phyloP scores from a whole-genome alignment of 345 rosid genomes.

The Lepidium didymum region DNA sequence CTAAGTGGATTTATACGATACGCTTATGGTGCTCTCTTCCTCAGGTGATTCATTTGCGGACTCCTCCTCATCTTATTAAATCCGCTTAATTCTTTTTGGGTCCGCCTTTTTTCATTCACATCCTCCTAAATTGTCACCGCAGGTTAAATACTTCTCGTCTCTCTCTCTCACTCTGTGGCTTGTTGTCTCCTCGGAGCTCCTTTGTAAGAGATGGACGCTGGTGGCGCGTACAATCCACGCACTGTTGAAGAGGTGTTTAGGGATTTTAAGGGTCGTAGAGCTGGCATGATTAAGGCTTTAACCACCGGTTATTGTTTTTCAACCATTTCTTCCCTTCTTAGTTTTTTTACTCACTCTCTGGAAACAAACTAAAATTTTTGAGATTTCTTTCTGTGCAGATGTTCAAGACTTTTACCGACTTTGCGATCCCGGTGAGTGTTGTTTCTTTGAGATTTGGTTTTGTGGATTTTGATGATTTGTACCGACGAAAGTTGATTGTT shows the following conservation, averaged over 20 bases:
- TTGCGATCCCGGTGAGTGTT: slow-evolving; percentile 67
- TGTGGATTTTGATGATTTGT: not conserved
- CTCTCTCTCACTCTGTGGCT: slow-evolving; percentile 23
- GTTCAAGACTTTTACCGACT: slow-evolving; percentile 61
- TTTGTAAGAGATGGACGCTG: slow-evolving; percentile 42
- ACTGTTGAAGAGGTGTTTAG: slow-evolving; percentile 66
- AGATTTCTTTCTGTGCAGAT: slow-evolving; percentile 37
- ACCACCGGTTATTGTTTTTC: slow-evolving; percentile 37
- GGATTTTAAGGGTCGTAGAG: slow-evolving; percentile 70
- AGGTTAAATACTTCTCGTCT: slow-evolving; percentile 33
- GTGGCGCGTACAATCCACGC: slow-evolving; percentile 55
- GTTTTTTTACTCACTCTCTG: not conserved
- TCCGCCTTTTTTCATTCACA: slow-evolving; percentile 13
- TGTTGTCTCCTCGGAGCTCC: slow-evolving; percentile 1
- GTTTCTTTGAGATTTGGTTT: slow-evolving; percentile 2
- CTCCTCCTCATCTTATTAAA: slow-evolving; percentile 33
- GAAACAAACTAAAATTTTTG: not conserved
- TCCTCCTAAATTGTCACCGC: not conserved
- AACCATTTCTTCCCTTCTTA: not conserved
- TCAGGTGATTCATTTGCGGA: slow-evolving; percentile 27
- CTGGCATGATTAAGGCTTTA: slow-evolving; percentile 67
- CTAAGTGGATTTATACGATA: not conserved
- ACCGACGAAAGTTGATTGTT: not conserved
- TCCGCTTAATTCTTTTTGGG: slow-evolving; percentile 36
- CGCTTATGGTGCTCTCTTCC: slow-evolving; percentile 6